Evolutionary conservation across 345 rosid species (phyloP).

Genomic region (Diplotaxis tenuifolia): DNA sequence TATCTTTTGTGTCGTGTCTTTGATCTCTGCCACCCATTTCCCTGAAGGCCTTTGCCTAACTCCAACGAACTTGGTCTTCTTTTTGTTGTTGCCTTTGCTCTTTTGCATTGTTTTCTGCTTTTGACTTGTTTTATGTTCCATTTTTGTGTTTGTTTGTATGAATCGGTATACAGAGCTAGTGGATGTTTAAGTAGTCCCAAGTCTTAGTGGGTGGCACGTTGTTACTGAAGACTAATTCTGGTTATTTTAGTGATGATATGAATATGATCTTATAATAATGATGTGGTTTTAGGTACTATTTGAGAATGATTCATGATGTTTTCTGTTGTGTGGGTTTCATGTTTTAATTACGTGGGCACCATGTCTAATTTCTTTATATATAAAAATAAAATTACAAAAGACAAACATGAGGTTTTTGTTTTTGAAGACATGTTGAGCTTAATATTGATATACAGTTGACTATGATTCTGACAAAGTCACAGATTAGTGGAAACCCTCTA

Average conservation of each 20-base stretch:
- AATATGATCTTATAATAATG: too few relatives aligned
- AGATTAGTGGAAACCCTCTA: conserved; percentile 18
- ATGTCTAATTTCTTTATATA: conserved; percentile 15
- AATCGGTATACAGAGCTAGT: too few relatives aligned
- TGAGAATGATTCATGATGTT: conserved; percentile 11
- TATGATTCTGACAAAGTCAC: background rate
- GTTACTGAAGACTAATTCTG: too few relatives aligned
- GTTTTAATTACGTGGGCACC: conserved; percentile 27
- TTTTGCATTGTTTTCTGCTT: too few relatives aligned
- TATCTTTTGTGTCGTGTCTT: conserved; percentile 81
- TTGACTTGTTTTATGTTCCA: too few relatives aligned
- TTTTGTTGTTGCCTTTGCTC: too few relatives aligned
- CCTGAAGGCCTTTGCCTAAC: conserved; percentile 92
- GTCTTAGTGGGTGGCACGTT: too few relatives aligned
- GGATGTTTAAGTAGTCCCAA: too few relatives aligned
- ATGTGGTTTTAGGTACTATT: too few relatives aligned
- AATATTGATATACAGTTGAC: background rate
- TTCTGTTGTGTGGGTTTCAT: conserved; percentile 30
- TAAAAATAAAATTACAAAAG: background rate
- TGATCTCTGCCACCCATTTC: conserved; percentile 95
- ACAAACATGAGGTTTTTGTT: background rate
- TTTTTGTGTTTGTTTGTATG: too few relatives aligned
- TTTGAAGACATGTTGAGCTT: background rate
- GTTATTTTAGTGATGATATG: too few relatives aligned
- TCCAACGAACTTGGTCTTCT: conserved; percentile 62